phyloP scores from a whole-genome alignment of 1,284 basidiomycete genomes.

The Crepidotus sp. region DNA sequence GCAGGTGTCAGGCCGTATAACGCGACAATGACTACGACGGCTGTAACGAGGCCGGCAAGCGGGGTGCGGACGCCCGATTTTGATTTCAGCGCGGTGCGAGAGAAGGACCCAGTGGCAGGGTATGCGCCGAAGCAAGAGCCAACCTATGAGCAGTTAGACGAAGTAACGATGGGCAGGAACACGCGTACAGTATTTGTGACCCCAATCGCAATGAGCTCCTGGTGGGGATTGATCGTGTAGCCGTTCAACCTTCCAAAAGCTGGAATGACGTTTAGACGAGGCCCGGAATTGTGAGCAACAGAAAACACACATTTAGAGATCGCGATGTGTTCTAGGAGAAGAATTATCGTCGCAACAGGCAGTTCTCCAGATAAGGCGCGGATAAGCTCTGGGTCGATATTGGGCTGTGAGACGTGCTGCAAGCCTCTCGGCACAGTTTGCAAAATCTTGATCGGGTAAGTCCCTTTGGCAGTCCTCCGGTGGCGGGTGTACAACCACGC shows the following conservation, averaged over 20 bases:
- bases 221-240: slow-evolving; percentile 97
- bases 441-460: slow-evolving; percentile 81
- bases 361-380: slow-evolving; percentile 68
- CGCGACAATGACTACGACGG: slow-evolving; percentile 86
- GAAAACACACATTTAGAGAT: slow-evolving; percentile 63
- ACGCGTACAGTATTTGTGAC: slow-evolving; percentile 67
- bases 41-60: slow-evolving; percentile 80
- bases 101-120: slow-evolving; percentile 97
- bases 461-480: slow-evolving; percentile 44
- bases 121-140: slow-evolving; percentile 87
- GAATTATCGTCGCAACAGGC: slow-evolving; percentile 90
- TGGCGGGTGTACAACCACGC: slow-evolving; percentile 78
- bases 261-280: slow-evolving; percentile 25
- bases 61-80: slow-evolving; percentile 97
- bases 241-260: slow-evolving; percentile 94
- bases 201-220: slow-evolving; percentile 95
- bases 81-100: slow-evolving; percentile 90
- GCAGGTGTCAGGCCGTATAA: slow-evolving; percentile 88
- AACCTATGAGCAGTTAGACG: slow-evolving; percentile 24
- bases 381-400: slow-evolving; percentile 59
- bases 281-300: slow-evolving; percentile 16
- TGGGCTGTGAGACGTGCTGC: slow-evolving; percentile 63
- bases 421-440: slow-evolving; percentile 78
- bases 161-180: not conserved
- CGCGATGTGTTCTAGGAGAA: slow-evolving; percentile 94